Base-by-base conservation (phyloP, 2,329 filamentous ascomycete genomes). In the Oidium heveae region DNA sequence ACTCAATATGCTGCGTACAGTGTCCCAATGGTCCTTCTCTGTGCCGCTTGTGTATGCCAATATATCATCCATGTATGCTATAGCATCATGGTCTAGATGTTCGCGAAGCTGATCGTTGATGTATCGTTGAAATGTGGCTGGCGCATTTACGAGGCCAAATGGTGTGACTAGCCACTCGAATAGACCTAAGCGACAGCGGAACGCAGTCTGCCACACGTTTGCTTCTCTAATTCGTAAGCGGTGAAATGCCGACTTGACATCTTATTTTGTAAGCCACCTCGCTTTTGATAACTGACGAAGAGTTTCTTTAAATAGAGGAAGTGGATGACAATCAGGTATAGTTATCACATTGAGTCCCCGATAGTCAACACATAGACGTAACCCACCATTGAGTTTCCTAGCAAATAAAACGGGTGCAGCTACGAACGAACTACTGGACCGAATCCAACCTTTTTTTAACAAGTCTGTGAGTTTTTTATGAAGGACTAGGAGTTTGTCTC, bases 91-190 rank as follows among this genome's bases (percentile, higher is more conserved):
- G n/a, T n/a, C n/a, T n/a, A n/a, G n/a, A n/a, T n/a, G n/a, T n/a
- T n/a, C n/a, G n/a, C n/a, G n/a, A n/a, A n/a, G n/a, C n/a, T n/a
- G n/a, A n/a, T n/a, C n/a, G n/a, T n/a, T n/a, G n/a, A n/a, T n/a
- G n/a, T n/a, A n/a, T n/a, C n/a, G n/a, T n/a, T n/a, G n/a, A n/a
- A n/a, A n/a, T n/a, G n/a, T n/a, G n/a, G n/a, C n/a, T n/a, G n/a
- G n/a, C n/a, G n/a, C 44, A 36, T 55, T 56, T 5, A 37, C 34
- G 7, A 56, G 22, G 5, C 53, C 49, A 22, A 56, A 56, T 7
- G 39, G 53, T 22, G 53, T 13, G 2, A 56, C 53, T 15, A 36
- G 28, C 5, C 32, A 55, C 22, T 53, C 34, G 37, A 37, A 53
- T 7, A 39, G 34, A 8, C 50, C 34, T 10, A 37, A 53, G 4